Percentiles rank a stretch among this genome's conserved stretches.
These are phyloP conservation scores for Quercus tomentella DNA, from an alignment of 331 rosid genomes.

Conservation along the genomic window DNA sequence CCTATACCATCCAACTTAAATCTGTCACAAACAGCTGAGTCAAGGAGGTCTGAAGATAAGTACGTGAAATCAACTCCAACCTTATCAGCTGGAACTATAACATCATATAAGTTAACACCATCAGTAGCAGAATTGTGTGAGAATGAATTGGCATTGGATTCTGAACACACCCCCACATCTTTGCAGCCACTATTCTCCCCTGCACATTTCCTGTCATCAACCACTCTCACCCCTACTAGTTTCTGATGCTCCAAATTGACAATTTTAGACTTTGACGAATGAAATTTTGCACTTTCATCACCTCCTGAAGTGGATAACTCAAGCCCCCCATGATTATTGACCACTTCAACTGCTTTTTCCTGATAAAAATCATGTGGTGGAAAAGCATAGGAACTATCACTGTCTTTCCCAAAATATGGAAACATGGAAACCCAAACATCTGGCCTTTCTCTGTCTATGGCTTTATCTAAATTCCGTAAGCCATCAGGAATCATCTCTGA, in stretches of 20 bases:
- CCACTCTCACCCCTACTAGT: slow-evolving; percentile 33
- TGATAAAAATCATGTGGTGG: slow-evolving; percentile 32
- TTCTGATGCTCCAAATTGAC: slow-evolving; percentile 41
- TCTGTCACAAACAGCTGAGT: slow-evolving; percentile 44
- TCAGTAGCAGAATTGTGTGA: slow-evolving; percentile 21
- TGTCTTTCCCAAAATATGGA: slow-evolving; percentile 39
- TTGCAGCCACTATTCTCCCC: slow-evolving; percentile 54
- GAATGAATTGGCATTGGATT: slow-evolving; percentile 19
- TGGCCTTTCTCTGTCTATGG: slow-evolving; percentile 33
- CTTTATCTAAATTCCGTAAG: slow-evolving; percentile 37
- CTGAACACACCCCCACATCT: slow-evolving; percentile 30
- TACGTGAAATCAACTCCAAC: slow-evolving; percentile 36
- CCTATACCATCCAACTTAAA: slow-evolving; percentile 26
- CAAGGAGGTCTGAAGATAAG: slow-evolving; percentile 40
- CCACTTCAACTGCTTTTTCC: slow-evolving; percentile 47
- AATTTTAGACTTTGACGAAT: slow-evolving; percentile 39
- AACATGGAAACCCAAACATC: slow-evolving; percentile 38
- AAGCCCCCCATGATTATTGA: slow-evolving; percentile 41
- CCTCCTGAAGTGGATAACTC: slow-evolving; percentile 34
- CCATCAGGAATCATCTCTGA: slow-evolving; percentile 38
- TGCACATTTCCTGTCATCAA: slow-evolving; percentile 32
- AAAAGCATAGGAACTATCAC: slow-evolving; percentile 22
- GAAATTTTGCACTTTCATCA: slow-evolving; percentile 37
- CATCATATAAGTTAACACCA: slow-evolving; percentile 17
- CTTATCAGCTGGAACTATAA: slow-evolving; percentile 34